Base-by-base conservation (phyloP, 306 rosid species). In the Myrica gale region DNA sequence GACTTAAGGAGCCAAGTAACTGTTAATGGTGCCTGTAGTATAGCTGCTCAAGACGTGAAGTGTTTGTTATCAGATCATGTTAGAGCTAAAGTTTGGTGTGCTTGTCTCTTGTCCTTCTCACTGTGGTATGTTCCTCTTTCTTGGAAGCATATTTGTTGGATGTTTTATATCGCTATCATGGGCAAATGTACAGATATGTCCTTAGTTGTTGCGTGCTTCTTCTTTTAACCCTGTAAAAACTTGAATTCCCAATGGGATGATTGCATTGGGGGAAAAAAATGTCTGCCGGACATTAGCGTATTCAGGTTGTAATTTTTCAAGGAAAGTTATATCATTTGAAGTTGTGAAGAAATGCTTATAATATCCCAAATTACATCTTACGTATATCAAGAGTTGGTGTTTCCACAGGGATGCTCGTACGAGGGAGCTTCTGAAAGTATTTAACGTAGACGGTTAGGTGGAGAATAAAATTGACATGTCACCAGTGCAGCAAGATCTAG, bases 11-110 rank as follows among this genome's bases (percentile, higher is more conserved):
- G 69, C 81, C 96, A 95, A 82, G 96, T 91, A 69, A 92, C 98
- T 9, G 89, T 92, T 23, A 94, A 92, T 76, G 98, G 98, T 53
- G 92, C 85, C 17, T 94, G 97, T 71, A 92, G 93, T 66, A 85
- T 94, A 73, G 90, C 98, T 82, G 92, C 97, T 86, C 98, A 94
- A 82, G 98, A 94, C 42, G 96, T 94, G 23, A 94, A 90, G 84
- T 85, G 81, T 73, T 79, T 94, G 85, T 70, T 89, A 71, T 83
- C 90, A 42, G 98, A 94, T 78, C 79, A 84, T 81, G 82, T 89
- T 76, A 86, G 83, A 88, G 91, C 83, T 20, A 89, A 88, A 75
- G 92, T 95, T 69, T 95, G 98, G 98, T 92, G 97, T 76, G 90
- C 89, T 71, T 82, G 88, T 8, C 74, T 90, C 66, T 73, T 85